Base-by-base conservation (phyloP, 371 early-diverging fungal species). In the Dichotomocladium elegans region DNA sequence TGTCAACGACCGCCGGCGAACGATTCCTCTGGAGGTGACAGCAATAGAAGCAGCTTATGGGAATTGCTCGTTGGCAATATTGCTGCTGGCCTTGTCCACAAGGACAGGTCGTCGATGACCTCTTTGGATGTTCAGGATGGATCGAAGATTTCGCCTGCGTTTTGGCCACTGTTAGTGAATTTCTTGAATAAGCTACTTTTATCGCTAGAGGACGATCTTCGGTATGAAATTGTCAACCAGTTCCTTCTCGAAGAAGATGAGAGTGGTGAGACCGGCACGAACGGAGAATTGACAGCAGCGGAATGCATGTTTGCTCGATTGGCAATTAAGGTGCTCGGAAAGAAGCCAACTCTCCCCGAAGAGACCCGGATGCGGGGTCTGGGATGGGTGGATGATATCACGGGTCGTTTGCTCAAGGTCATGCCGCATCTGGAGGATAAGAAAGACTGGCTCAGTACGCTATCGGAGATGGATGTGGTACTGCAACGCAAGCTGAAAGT, bases 341-440 rank as follows among this genome's bases (percentile, higher is more conserved):
- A 41, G 12, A 33, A 42, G 10, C 78, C 78, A 7, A 53, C 41
- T n/a, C 53, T 77, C 19, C 78, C 78, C 0, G 78, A 77, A 53
- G 78, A 77, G 35, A 35, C 51, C 8, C 53, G 64, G 29, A 34
- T 77, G 47, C 60, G 70, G 47, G 78, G 78, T 0, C 45, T 74
- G 4, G 78, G 78, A 9, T 77, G 78, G 78, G 60, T 74, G 3
- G 78, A 77, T 48, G 74, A 74, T 26, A 56, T 62, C 8, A 64
- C 65, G n/a, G 61, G 68, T 10, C 51, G 64, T 37, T 27, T 70
- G 12, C 33, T 60, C 21, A 64, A 66, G 35, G 42, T 61, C n/a
- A 43, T 29, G 12, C 21, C 46, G 4, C 41, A 28, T 28, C 29
- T 41, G 12, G 43, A 42, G 14, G 25, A 14, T n/a, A 25, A 40